Percentiles rank a stretch among this genome's conserved stretches.
phyloP scores from a whole-genome alignment of 179 eudicot genomes.

The Carnegiea gigantea region DNA sequence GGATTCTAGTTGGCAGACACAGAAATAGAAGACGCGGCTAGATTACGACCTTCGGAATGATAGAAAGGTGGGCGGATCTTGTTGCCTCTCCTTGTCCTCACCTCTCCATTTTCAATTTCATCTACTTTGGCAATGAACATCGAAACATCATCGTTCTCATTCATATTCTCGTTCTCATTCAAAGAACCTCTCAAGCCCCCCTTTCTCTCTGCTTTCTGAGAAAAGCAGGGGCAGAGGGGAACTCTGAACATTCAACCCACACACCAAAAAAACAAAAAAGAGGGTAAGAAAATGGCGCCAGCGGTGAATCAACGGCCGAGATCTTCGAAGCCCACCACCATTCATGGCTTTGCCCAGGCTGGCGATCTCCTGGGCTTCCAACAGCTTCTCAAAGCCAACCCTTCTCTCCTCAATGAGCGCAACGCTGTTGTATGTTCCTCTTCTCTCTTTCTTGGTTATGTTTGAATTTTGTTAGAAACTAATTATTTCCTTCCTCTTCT shows the following conservation, averaged over 20 bases:
- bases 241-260: background rate
- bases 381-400: conserved; percentile 55
- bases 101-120: background rate
- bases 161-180: background rate
- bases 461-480: background rate
- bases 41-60: background rate
- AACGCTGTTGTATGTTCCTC: conserved; percentile 71
- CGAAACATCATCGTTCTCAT: background rate
- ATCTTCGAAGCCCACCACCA: conserved; percentile 58
- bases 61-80: background rate
- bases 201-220: conserved; percentile 5
- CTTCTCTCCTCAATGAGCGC: conserved; percentile 79
- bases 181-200: background rate
- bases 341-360: conserved; percentile 77
- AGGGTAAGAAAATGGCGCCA: conserved; percentile 47
- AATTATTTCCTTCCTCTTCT: background rate
- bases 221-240: conserved; percentile 15
- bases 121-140: background rate
- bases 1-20: too few species aligned
- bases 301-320: conserved; percentile 54
- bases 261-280: background rate
- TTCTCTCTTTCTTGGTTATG: conserved; percentile 16
- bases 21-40: background rate
- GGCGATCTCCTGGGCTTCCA: conserved; percentile 65
- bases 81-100: background rate